A percentile compares a stretch with the other conserved stretches of the same genome.
Evolutionary conservation across 139 green algal genomes (phyloP).

Genomic region (Chlamydomonas incerta): DNA sequence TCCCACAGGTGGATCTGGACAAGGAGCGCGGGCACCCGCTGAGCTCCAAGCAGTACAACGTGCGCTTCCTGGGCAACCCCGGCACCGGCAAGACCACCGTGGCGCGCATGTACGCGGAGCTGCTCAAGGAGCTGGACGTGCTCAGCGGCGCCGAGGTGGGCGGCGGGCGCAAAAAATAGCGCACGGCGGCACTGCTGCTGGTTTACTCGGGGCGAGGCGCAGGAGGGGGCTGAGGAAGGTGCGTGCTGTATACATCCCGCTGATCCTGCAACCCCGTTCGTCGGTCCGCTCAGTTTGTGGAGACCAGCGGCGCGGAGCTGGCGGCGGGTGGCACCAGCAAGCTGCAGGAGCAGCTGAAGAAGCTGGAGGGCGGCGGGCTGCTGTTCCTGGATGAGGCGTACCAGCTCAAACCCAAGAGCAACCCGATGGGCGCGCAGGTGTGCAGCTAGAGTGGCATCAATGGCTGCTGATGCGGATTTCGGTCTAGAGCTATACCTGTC

Average conservation of each 20-base stretch:
- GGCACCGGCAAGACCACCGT: conserved; percentile 69
- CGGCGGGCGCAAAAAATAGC: no score
- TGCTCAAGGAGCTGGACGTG: conserved; percentile 59
- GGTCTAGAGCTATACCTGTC: no score
- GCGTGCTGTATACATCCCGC: no score
- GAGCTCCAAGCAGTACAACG: conserved; percentile 50
- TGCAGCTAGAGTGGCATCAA: no score
- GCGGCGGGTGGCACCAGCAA: conserved; percentile 43
- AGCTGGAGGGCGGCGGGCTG: conserved; percentile 60
- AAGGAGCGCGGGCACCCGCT: conserved; percentile 43
- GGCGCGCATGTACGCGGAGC: conserved; percentile 57
- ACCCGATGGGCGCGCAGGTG: conserved; percentile 59
- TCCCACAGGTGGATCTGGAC: conserved; percentile 58
- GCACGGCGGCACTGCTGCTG: no score
- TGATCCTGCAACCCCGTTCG: no score
- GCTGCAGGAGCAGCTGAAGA: conserved; percentile 57
- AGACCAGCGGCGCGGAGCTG: conserved; percentile 60
- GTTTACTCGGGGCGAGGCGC: no score
- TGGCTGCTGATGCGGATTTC: no score
- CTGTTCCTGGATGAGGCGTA: conserved; percentile 70
- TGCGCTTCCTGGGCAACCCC: conserved; percentile 65
- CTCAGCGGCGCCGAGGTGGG: conserved; percentile 27
- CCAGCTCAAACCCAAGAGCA: conserved; percentile 66
- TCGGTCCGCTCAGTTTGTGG: conserved; percentile 39
- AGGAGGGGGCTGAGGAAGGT: no score